Evolutionary conservation across 2,329 filamentous ascomycete species (phyloP).

Genomic region (Helminthosporium solani): DNA sequence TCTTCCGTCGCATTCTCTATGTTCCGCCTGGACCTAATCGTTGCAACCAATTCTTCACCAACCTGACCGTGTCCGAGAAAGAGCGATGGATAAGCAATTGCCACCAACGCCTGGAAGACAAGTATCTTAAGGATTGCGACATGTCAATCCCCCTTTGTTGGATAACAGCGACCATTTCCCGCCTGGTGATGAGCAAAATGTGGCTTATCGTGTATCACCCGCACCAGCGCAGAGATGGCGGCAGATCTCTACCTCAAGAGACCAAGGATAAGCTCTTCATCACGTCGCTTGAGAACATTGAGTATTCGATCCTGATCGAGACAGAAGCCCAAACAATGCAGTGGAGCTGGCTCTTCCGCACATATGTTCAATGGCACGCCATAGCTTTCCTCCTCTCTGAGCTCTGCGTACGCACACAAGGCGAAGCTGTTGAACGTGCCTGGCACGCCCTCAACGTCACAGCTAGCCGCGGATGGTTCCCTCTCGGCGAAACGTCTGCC

Average conservation of each 20-base stretch:
- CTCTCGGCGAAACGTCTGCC: slow-evolving; percentile 24
- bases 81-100: slow-evolving; percentile 53
- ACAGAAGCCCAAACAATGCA: slow-evolving; percentile 61
- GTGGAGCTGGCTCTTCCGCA: slow-evolving; percentile 66
- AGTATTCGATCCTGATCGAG: slow-evolving; percentile 67
- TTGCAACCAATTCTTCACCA: slow-evolving; percentile 46
- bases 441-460: slow-evolving; percentile 59
- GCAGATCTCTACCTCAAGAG: slow-evolving; percentile 58
- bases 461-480: slow-evolving; percentile 46
- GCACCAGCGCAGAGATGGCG: slow-evolving; percentile 61
- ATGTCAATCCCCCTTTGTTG: slow-evolving; percentile 63
- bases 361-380: slow-evolving; percentile 66
- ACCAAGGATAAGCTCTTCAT: slow-evolving; percentile 69
- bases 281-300: slow-evolving; percentile 72
- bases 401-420: slow-evolving; percentile 58
- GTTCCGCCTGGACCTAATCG: slow-evolving; percentile 45
- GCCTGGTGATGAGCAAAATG: slow-evolving; percentile 75
- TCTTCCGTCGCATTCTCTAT: slow-evolving; percentile 49
- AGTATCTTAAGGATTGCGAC: slow-evolving; percentile 54
- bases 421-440: slow-evolving; percentile 60
- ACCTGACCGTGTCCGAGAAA: slow-evolving; percentile 49
- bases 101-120: slow-evolving; percentile 50
- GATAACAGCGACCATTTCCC: slow-evolving; percentile 66
- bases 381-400: slow-evolving; percentile 63
- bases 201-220: slow-evolving; percentile 77